Conservation (phyloP, 2,329 filamentous ascomycete genomes). For the Raffaelea albimanens region DNA sequence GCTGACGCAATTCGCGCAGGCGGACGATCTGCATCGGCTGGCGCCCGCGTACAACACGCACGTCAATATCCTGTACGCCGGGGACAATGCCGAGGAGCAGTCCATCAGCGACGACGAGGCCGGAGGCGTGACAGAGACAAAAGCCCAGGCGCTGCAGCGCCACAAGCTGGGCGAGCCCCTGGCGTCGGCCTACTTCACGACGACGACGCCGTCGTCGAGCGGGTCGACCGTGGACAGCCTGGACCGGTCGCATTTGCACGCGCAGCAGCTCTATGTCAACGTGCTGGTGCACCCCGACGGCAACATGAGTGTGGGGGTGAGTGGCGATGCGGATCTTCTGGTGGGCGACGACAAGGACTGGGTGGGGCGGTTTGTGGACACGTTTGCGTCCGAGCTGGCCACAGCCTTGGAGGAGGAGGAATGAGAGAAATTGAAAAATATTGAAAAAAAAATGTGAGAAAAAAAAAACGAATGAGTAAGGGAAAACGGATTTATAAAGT, state of each 20-base stretch:
- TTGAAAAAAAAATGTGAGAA: too few species aligned
- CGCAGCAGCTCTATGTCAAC: slow-evolving; percentile 10
- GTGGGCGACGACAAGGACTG: neutral
- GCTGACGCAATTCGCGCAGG: slow-evolving; percentile 11
- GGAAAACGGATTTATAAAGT: too few species aligned
- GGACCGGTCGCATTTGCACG: slow-evolving; percentile 3
- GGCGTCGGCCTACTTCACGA: slow-evolving; percentile 12
- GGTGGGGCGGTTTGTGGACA: neutral
- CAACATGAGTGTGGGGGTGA: slow-evolving; percentile 7
- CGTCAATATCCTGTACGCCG: slow-evolving; percentile 11
- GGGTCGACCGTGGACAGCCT: slow-evolving; percentile 5
- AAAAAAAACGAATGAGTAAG: too few species aligned
- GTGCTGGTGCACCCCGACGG: slow-evolving; percentile 8
- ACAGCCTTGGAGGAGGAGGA: neutral
- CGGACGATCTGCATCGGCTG: slow-evolving; percentile 7
- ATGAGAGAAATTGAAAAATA: too few species aligned
- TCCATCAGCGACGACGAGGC: neutral
- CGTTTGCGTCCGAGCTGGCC: neutral
- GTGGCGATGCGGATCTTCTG: slow-evolving; percentile 8
- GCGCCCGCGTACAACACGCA: slow-evolving; percentile 9
- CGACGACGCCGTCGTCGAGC: neutral
- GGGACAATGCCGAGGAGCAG: neutral
- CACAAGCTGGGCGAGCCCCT: slow-evolving; percentile 10
- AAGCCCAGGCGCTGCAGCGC: slow-evolving; percentile 3
- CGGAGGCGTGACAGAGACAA: neutral